A percentile compares a stretch with the other conserved stretches of the same genome.
Conservation (phyloP, 2,329 filamentous ascomycete species). For the Pseudogymnoascus sp. region DNA sequence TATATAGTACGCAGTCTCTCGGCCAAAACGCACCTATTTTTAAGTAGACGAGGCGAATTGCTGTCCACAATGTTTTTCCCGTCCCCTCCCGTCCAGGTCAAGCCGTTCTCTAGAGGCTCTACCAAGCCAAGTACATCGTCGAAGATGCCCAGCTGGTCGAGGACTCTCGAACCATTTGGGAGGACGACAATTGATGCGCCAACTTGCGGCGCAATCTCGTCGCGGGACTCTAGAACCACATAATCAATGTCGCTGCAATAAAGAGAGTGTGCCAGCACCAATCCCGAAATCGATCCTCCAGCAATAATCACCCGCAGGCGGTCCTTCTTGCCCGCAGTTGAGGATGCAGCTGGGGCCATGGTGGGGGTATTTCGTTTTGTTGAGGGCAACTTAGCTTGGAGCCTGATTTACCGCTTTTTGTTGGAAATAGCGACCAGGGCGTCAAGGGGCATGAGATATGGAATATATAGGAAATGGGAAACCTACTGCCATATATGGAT, state of each 20-base stretch:
- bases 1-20: neutral
- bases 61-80: slow-evolving; percentile 20
- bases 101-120: neutral
- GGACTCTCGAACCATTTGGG: slow-evolving; percentile 37
- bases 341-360: neutral
- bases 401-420: neutral
- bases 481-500: neutral
- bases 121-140: slow-evolving; percentile 15
- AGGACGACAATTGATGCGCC: slow-evolving; percentile 43
- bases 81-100: slow-evolving; percentile 6
- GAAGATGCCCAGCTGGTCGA: slow-evolving; percentile 43
- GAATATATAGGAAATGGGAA: neutral
- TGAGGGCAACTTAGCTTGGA: neutral
- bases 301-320: slow-evolving; percentile 36
- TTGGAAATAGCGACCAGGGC: neutral
- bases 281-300: slow-evolving; percentile 42
- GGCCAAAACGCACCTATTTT: slow-evolving; percentile 3
- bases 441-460: no score
- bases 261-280: slow-evolving; percentile 40
- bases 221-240: slow-evolving; percentile 39
- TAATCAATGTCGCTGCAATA: slow-evolving; percentile 41
- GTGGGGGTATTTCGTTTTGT: neutral
- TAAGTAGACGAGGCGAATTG: slow-evolving; percentile 14
- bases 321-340: neutral
- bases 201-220: slow-evolving; percentile 36